Evolutionary conservation across 2,329 filamentous ascomycete genomes (phyloP).

Genomic region (Alternaria brassicicola): DNA sequence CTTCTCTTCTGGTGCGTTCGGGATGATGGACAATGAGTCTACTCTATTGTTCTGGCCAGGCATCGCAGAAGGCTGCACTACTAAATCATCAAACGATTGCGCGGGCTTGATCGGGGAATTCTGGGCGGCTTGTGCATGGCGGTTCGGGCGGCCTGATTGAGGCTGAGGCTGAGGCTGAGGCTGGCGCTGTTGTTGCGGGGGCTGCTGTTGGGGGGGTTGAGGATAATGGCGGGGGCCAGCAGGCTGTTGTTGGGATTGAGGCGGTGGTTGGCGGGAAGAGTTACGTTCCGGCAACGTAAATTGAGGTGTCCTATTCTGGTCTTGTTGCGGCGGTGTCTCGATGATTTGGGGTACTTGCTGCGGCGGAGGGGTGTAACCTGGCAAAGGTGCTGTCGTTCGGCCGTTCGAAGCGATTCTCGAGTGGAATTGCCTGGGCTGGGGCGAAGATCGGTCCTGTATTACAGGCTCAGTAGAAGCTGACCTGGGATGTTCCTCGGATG

Average conservation of each 20-base stretch:
- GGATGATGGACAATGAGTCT: constrained; percentile 80
- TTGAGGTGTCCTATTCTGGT: constrained; percentile 41
- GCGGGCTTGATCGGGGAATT: constrained; percentile 48
- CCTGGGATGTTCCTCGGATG: constrained; percentile 32
- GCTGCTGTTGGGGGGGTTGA: constrained; percentile 16
- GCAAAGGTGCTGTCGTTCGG: constrained; percentile 59
- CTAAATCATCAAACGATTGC: constrained; percentile 68
- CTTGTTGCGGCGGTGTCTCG: constrained; percentile 62
- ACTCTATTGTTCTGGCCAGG: constrained; percentile 72
- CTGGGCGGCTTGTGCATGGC: constrained; percentile 40
- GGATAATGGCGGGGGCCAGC: constrained; percentile 23
- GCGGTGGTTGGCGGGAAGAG: constrained; percentile 53
- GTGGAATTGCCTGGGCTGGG: constrained; percentile 58
- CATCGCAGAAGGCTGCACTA: constrained; percentile 69
- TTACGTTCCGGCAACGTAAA: constrained; percentile 58
- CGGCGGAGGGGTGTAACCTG: constrained; percentile 51
- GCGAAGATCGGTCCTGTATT: constrained; percentile 42
- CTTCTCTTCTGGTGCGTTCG: constrained; percentile 73
- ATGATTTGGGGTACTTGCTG: constrained; percentile 62
- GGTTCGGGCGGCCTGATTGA: constrained; percentile 28
- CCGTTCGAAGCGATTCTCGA: constrained; percentile 63
- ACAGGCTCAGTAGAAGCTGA: constrained; percentile 27
- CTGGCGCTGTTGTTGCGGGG: constrained; percentile 30
- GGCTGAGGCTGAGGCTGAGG: constrained; percentile 21
- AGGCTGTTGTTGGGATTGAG: constrained; percentile 20